Percentiles rank a stretch among this genome's conserved stretches.
Conservation (phyloP, 441 rosid genomes). For the Bocquillonia castaneifolia region DNA sequence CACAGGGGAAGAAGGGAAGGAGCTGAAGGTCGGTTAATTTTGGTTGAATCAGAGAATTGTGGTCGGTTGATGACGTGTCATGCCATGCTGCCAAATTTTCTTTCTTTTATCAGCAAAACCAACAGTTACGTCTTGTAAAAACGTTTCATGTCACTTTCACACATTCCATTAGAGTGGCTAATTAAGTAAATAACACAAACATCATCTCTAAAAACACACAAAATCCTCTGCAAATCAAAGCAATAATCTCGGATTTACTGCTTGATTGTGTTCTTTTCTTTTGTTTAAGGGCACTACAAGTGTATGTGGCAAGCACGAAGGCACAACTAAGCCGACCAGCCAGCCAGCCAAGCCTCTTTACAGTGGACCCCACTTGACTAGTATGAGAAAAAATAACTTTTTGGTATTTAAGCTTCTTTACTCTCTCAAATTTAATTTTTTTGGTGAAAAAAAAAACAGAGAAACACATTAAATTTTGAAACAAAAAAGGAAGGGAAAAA, state of each 20-base stretch:
- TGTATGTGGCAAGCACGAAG: constrained; percentile 48
- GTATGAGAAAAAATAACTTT: constrained; percentile 16
- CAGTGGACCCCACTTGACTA: constrained; percentile 58
- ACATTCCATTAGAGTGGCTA: too few relatives aligned
- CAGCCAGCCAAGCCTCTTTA: constrained; percentile 25
- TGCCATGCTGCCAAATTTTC: too few relatives aligned
- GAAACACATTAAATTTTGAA: neutral
- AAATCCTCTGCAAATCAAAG: too few relatives aligned
- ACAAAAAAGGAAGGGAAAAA: neutral
- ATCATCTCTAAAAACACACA: constrained; percentile 4
- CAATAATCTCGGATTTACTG: constrained; percentile 31
- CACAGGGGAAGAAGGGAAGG: too few relatives aligned
- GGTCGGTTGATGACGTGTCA: neutral
- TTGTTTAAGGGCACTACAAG: too few relatives aligned
- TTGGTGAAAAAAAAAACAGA: neutral
- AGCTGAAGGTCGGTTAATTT: neutral
- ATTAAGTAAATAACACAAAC: constrained; percentile 25
- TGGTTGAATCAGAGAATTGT: neutral
- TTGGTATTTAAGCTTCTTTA: constrained; percentile 18
- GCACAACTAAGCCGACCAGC: constrained; percentile 31
- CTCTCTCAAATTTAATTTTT: neutral
- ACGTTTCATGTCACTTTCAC: too few relatives aligned
- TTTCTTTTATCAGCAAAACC: too few relatives aligned
- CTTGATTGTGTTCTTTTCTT: neutral
- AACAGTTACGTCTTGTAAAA: too few relatives aligned